Conservation (phyloP, 139 green algal genomes). For the Trebouxia sp. region DNA sequence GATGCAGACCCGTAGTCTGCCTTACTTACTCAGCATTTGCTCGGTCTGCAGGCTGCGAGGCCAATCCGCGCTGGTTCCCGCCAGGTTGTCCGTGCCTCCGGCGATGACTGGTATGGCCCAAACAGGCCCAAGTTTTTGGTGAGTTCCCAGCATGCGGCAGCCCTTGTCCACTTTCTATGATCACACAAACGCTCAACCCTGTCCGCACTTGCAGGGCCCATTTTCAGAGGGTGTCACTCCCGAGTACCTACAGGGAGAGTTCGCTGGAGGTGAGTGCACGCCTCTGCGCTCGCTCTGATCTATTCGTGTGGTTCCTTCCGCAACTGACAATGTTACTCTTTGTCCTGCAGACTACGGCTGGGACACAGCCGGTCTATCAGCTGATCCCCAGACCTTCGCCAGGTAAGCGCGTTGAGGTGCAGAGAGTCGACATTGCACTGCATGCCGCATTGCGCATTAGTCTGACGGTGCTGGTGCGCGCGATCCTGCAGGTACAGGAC, state of each 20-base stretch:
- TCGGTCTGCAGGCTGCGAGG: neutral
- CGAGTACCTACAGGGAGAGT: slow-evolving; percentile 59
- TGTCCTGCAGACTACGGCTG: slow-evolving; percentile 84
- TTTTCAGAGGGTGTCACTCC: slow-evolving; percentile 38
- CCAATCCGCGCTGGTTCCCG: neutral
- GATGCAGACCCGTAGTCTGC: too few relatives aligned
- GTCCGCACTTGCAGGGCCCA: slow-evolving; percentile 33
- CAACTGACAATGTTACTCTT: neutral
- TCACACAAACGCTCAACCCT: neutral
- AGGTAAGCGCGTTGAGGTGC: neutral
- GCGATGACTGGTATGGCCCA: slow-evolving; percentile 67
- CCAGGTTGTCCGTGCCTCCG: slow-evolving; percentile 57
- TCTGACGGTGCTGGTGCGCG: too few relatives aligned
- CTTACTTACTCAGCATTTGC: neutral
- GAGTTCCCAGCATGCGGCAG: too few relatives aligned
- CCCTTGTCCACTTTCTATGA: too few relatives aligned
- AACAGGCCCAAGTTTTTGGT: slow-evolving; percentile 68
- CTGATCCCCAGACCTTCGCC: slow-evolving; percentile 88
- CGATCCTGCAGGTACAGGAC: slow-evolving; percentile 65
- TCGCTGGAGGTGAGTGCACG: slow-evolving; percentile 59
- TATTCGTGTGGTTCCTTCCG: neutral
- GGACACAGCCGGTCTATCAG: slow-evolving; percentile 92
- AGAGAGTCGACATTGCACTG: too few relatives aligned
- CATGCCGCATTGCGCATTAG: too few relatives aligned
- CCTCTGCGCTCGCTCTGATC: neutral